Base-by-base conservation (phyloP, 495 filamentous ascomycete genomes). In the Hypoxylon fragiforme region DNA sequence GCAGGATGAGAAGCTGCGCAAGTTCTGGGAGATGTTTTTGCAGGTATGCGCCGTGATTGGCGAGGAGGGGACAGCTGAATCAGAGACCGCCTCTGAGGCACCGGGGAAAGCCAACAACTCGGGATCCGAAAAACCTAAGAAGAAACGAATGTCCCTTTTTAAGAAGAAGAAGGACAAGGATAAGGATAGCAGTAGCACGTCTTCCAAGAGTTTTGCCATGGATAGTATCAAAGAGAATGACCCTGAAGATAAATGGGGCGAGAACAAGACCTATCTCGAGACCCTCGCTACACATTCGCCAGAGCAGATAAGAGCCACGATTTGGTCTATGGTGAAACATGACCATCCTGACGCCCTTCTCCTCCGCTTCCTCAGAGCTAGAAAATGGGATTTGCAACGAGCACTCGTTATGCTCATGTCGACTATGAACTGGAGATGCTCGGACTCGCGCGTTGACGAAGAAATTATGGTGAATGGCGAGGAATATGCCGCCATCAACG, bases 251-350 rank as follows among this genome's bases (percentile, higher is more conserved):
- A 97, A 98, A 74, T 91, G 95, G 69, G 90, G 91, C 21, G 90
- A 92, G 66, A 87, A 80, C 3, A 92, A 92, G 74, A 85, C 89
- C 16, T 97, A 90, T 69, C 82, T 89, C 56, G 82, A 90, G 21
- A 88, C 90, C 0, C 70, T 97, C 2, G 85, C 85, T 11, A 86
- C 79, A 32, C 79, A 89, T 58, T 73, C 84, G 2, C 90, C 92
- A 2, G 89, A 92, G 58, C 79, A 87, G 41, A 81, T 98, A 55
- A 82, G 94, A 20, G 75, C 78, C 1, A 85, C 90, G 2, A 90
- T 97, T 71, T 98, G 94, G 94, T 81, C 77, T 50, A 96, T 98
- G 94, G 84, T 92, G 26, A 97, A 97, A 75, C 87, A 91, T 59
- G 95, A 98, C 67, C 81, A 97, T 68, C 94, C 94, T 1, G 94